Base-by-base conservation (phyloP, 108 stramenopile species). In the Conticribra guillardii region DNA sequence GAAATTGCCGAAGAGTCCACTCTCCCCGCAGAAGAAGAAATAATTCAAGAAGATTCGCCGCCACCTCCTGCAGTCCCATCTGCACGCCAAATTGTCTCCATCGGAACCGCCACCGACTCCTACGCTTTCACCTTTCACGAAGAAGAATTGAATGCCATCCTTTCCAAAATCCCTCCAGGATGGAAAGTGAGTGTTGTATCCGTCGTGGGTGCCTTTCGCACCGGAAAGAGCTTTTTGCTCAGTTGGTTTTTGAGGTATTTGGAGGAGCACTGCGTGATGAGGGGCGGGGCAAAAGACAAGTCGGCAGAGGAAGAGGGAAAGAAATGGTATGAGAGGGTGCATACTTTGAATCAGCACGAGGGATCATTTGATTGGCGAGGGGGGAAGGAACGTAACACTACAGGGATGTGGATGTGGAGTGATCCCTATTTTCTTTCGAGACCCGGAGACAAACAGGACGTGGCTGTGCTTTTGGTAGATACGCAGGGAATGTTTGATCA, bases 401-500 rank as follows among this genome's bases (percentile, higher is more conserved):
- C 98, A 3, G 99, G 99, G 28, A 99, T 99, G 68, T 99, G 98
- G 97, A 95, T 99, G 91, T 99, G 99, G 99, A 92, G 84, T 64
- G 92, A 98, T 54, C 97, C 97, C 1, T 96, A 97, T 74, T 82
- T 96, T 66, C 67, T 90, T 23, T 54, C 71, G 31, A 55, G 67
- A n/a, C 68, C 73, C 7, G 81, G 84, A 28, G 69, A 64, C n/a
- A n/a, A n/a, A 47, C 94, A 97, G 55, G 67, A 80, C 31, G 68
- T 97, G 14, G 97, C 97, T 2, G 87, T 99, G 7, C 45, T 98
- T 4, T 55, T 99, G 56, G 95, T 99, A 49, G 99, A 99, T 85
- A 98, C 99, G 15, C 99, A 99, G 84, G 99, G 99, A 37, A 97
- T 99, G 96, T 99, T 99, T 77, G 99, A 99, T 79, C 93, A 97